Evolutionary conservation across 257 asterid genomes (phyloP), one percentile per base, ranked within the genome.

Genomic region (Plantago elongata): DNA sequence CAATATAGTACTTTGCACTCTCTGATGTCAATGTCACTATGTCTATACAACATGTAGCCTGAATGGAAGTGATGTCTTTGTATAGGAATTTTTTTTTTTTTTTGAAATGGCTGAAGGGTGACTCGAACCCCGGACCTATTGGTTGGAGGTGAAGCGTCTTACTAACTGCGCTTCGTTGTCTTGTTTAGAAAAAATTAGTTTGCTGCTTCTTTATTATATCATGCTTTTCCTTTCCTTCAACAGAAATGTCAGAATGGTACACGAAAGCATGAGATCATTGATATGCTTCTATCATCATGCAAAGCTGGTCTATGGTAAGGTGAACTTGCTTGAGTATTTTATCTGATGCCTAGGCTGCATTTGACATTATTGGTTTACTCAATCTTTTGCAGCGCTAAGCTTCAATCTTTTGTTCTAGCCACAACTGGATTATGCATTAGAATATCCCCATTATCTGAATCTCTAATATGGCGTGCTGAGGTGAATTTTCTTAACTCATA

Each of bases 401-500:
- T 92, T 45, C 70, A 60, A 68, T 72, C 66, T 70, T 75, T 80
- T 74, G 54, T 92, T 69, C 68, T 80, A 64, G 64, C 65, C 52
- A 79, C 51, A 63, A 81, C 89, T 78, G 85, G 91, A 44, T 60
- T 76, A 62, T 89, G 97, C 68, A 69, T 89, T 61, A 79, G 82
- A 68, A 77, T 86, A 69, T 74, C 99, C 54, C 58, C 76, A 47
- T 77, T 74, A 66, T 89, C 95, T 17, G 89, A 84, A 74, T 80
- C 88, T 72, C 79, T 92, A 67, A 77, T 92, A 54, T 89, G 99
- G 97, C 95, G 97, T 61, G 84, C 89, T 54, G 99, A 89, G 96
- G 99, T 92, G 57, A 64, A 72, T 66, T 63, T 70, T 46, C 51
- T 42, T 52, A 27, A 60, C 49, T 49, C 57, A 40, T 57, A 3